Percentiles rank a stretch among this genome's conserved stretches.
Evolutionary conservation across 371 early-diverging fungal genomes (phyloP).

Genomic region (Apophysomyces elegans): DNA sequence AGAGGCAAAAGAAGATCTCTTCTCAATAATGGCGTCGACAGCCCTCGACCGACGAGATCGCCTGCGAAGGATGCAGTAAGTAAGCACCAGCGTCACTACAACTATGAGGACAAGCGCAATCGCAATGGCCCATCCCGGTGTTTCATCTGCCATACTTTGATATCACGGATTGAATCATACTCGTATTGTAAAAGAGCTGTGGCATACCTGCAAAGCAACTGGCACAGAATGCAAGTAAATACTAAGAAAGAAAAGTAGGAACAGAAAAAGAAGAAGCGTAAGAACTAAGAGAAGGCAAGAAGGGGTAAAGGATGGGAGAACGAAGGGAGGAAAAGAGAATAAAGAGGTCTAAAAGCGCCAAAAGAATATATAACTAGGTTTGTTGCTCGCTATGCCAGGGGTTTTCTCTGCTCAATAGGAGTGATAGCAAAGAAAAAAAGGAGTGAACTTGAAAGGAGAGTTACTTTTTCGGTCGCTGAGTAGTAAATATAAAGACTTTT

Average conservation of each 20-base stretch:
- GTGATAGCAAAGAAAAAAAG: neutral
- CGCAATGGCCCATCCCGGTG: slow-evolving; percentile 2
- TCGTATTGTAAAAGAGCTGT: slow-evolving; percentile 4
- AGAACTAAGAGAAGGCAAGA: neutral
- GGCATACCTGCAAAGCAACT: slow-evolving; percentile 1
- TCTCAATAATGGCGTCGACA: neutral
- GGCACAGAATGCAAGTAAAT: neutral
- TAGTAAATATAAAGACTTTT: too few relatives aligned
- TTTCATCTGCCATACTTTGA: slow-evolving; percentile 6
- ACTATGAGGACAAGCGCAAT: slow-evolving; percentile 1
- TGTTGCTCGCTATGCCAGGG: neutral
- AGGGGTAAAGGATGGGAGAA: neutral
- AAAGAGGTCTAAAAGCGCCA: neutral
- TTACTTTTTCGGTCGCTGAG: neutral
- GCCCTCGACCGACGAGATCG: slow-evolving; percentile 2
- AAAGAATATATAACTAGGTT: neutral
- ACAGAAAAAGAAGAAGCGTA: neutral
- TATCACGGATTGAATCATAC: slow-evolving; percentile 6
- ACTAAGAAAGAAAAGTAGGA: neutral
- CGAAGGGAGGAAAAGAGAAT: neutral
- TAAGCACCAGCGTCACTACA: slow-evolving; percentile 6
- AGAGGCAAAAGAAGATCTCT: neutral
- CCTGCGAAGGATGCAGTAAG: slow-evolving; percentile 8
- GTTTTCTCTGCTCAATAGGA: neutral
- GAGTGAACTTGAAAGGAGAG: slow-evolving; percentile 1